Evolutionary conservation across 805 yeast species (phyloP).

Genomic region (Wickerhamomyces subpelliculosus): DNA sequence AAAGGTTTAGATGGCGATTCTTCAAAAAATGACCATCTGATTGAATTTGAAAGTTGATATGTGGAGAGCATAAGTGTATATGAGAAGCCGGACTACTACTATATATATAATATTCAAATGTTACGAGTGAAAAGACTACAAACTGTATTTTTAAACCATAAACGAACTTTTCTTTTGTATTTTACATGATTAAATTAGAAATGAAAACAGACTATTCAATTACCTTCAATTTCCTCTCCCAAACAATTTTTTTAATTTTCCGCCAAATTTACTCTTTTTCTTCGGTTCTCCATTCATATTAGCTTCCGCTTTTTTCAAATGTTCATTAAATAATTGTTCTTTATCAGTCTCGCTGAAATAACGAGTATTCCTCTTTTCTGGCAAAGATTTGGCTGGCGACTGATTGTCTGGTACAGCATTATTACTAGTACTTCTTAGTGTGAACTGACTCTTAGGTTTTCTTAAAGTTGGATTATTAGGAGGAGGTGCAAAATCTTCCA

Average conservation of each 20-base stretch:
- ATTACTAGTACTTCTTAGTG: constrained; percentile 23
- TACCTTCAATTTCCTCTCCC: constrained; percentile 24
- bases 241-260: constrained; percentile 33
- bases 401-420: constrained; percentile 4
- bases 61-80: background rate
- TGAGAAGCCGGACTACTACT: too few relatives aligned
- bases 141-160: too few relatives aligned
- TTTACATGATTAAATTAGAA: too few relatives aligned
- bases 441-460: constrained; percentile 18
- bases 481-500: constrained; percentile 14
- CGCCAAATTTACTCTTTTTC: constrained; percentile 28
- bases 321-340: constrained; percentile 6
- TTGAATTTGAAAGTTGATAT: constrained; percentile 36
- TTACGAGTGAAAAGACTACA: too few relatives aligned
- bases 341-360: constrained; percentile 23
- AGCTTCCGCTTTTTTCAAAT: constrained; percentile 3
- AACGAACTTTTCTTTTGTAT: too few relatives aligned
- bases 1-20: constrained; percentile 5
- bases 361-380: constrained; percentile 19
- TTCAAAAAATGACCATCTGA: constrained; percentile 23
- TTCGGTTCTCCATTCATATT: constrained; percentile 5
- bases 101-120: too few relatives aligned
- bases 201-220: constrained; percentile 1
- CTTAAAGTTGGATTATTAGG: constrained; percentile 12
- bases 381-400: constrained; percentile 22